Conservation (phyloP, 2,329 filamentous ascomycete species). For the Aspergillus novoparasiticus region DNA sequence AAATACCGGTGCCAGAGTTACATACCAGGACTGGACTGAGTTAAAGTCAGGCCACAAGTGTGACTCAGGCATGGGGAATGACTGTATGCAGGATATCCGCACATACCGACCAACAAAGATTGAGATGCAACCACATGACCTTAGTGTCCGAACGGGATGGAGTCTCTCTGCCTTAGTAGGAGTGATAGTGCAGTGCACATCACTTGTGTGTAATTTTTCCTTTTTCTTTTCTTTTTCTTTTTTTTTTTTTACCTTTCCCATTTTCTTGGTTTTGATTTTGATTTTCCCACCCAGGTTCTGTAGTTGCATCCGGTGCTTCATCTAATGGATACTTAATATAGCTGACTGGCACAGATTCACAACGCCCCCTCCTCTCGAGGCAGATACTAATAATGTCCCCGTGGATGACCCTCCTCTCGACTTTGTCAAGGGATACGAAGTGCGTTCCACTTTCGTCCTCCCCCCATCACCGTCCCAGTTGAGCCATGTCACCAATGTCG, state of each 20-base stretch:
- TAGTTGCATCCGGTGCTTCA: slow-evolving; percentile 4
- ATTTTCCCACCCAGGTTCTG: not conserved
- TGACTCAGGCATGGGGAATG: not conserved
- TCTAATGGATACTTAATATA: slow-evolving; percentile 3
- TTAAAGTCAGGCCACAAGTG: not conserved
- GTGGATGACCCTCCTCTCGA: not conserved
- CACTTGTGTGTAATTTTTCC: not conserved
- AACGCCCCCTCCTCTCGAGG: not conserved
- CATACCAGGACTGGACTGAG: not conserved
- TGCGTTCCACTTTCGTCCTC: not conserved
- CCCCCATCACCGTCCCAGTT: not conserved
- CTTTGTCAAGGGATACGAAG: slow-evolving; percentile 1
- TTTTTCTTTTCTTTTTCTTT: not conserved
- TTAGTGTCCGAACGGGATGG: not conserved
- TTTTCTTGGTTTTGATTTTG: not conserved
- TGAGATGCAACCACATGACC: slow-evolving; percentile 6
- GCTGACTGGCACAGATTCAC: slow-evolving; percentile 2
- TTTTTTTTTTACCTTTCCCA: not conserved
- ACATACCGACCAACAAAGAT: not conserved
- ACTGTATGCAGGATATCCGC: not conserved
- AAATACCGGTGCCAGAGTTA: not conserved
- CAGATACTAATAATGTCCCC: not conserved
- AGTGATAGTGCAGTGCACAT: slow-evolving; percentile 2
- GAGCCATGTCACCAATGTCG: not conserved
- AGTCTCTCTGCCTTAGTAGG: not conserved